A percentile compares a stretch with the other conserved stretches of the same genome.
Evolutionary conservation across 495 filamentous ascomycete genomes (phyloP).

Genomic region (Astrothelium subdiscretum): DNA sequence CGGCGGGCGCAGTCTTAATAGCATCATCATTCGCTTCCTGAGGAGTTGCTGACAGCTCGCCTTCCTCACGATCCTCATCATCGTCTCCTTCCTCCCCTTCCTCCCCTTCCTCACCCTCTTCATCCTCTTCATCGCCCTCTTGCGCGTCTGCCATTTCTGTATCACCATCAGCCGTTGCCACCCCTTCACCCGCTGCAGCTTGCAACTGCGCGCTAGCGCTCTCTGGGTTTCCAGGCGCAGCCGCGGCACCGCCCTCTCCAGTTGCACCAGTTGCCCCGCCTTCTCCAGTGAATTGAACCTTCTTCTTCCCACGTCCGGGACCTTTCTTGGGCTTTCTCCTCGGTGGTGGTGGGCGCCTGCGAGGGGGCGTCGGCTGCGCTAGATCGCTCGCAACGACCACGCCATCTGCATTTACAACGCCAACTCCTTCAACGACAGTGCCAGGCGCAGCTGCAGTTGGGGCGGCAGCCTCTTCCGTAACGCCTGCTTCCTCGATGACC

Average conservation of each 20-base stretch:
- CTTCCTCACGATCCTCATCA: conserved; percentile 21
- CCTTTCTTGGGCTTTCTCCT: conserved; percentile 27
- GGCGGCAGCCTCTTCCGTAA: conserved; percentile 21
- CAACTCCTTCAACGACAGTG: conserved; percentile 49
- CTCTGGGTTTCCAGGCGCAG: conserved; percentile 4
- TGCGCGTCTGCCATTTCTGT: conserved; percentile 22
- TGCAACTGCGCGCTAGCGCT: conserved; percentile 15
- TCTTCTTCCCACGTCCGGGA: conserved; percentile 29
- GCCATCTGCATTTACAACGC: conserved; percentile 49
- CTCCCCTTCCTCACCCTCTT: conserved; percentile 16
- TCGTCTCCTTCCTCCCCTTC: conserved; percentile 22
- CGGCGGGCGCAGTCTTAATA: conserved; percentile 6
- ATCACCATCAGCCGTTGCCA: conserved; percentile 21
- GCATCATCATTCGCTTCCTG: not conserved
- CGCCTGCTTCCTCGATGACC: conserved; percentile 49
- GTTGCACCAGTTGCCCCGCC: conserved; percentile 18
- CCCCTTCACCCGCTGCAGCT: conserved; percentile 17
- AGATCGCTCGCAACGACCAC: conserved; percentile 46
- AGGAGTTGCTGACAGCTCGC: conserved; percentile 10
- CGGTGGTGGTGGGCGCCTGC: conserved; percentile 58
- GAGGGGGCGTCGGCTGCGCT: conserved; percentile 35
- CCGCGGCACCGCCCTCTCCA: conserved; percentile 11
- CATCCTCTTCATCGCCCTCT: conserved; percentile 16
- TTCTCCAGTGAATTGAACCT: conserved; percentile 26
- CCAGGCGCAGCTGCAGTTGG: conserved; percentile 43